These are phyloP conservation scores for Cladophialophora carrionii DNA, from an alignment of 2,329 filamentous ascomycete genomes.

Conservation along the genomic window DNA sequence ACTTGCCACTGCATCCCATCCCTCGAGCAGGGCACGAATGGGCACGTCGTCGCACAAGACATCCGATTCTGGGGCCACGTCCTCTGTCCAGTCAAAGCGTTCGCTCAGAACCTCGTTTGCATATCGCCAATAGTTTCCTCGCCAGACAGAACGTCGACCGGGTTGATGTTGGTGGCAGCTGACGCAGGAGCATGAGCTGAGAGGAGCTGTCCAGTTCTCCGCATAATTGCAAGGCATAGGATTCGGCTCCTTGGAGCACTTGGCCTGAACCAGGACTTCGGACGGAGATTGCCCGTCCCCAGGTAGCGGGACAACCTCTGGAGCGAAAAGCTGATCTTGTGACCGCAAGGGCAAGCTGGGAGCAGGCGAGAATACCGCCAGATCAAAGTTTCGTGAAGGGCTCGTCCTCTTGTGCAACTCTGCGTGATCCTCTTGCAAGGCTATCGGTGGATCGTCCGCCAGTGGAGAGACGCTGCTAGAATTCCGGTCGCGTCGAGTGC, in stretches of 20 bases:
- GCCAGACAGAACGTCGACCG: constrained; percentile 24
- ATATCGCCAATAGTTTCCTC: constrained; percentile 36
- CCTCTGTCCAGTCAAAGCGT: constrained; percentile 29
- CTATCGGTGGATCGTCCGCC: constrained; percentile 11
- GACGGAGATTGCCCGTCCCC: constrained; percentile 13
- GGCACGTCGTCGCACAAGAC: constrained; percentile 33
- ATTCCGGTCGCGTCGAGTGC: constrained; percentile 16
- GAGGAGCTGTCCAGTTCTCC: constrained; percentile 24
- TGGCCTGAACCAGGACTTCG: constrained; percentile 26
- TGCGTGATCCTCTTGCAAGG: constrained; percentile 6
- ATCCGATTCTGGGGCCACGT: constrained; percentile 25
- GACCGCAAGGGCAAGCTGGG: constrained; percentile 15
- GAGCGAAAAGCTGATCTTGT: constrained; percentile 26
- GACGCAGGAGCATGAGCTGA: constrained; percentile 24
- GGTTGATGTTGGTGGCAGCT: constrained; percentile 12
- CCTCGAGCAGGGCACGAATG: constrained; percentile 34
- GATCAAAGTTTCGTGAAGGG: constrained; percentile 24
- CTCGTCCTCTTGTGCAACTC: constrained; percentile 3
- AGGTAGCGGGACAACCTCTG: constrained; percentile 26
- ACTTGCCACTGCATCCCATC: constrained; percentile 36
- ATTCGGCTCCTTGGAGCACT: constrained; percentile 11
- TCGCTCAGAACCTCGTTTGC: constrained; percentile 35
- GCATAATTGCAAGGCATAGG: constrained; percentile 20
- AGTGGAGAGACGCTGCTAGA: constrained; percentile 17
- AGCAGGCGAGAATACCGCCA: constrained; percentile 26